Percentiles rank a stretch among this genome's conserved stretches.
Conservation (phyloP, 2,329 filamentous ascomycete genomes). For the Beauveria scarabaeidicola region DNA sequence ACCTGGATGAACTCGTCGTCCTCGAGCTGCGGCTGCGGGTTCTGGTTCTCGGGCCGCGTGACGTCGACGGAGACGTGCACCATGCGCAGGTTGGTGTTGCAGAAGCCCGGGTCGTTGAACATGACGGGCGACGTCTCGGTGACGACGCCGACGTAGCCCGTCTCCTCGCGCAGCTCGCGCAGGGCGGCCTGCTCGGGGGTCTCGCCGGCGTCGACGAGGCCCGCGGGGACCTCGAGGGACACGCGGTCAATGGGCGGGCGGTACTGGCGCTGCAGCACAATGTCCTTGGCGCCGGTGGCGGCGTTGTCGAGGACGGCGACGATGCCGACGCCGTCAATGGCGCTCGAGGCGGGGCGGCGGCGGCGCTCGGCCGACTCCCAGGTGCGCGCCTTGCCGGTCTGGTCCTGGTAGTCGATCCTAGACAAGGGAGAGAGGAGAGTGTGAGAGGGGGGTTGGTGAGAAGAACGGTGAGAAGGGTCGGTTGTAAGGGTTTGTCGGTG, state of each 20-base stretch:
- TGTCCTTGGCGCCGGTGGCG: constrained; percentile 34
- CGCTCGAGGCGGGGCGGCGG: constrained; percentile 51
- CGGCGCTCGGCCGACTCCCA: constrained; percentile 69
- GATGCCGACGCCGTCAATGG: constrained; percentile 67
- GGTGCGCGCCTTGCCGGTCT: constrained; percentile 46
- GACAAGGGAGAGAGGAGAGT: not conserved
- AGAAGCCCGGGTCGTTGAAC: constrained; percentile 59
- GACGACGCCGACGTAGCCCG: constrained; percentile 51
- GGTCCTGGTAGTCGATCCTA: constrained; percentile 57
- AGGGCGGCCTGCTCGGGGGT: constrained; percentile 53
- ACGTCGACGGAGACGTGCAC: constrained; percentile 69
- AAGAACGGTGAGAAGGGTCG: not conserved
- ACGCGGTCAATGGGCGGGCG: constrained; percentile 52
- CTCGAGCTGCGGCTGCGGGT: constrained; percentile 61
- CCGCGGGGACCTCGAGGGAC: constrained; percentile 57
- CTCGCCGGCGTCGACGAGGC: constrained; percentile 54
- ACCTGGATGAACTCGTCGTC: constrained; percentile 78
- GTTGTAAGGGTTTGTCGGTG: not conserved
- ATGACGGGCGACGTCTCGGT: constrained; percentile 55
- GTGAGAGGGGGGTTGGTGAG: not conserved
- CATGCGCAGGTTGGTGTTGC: constrained; percentile 59
- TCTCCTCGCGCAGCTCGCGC: constrained; percentile 58
- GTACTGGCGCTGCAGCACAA: constrained; percentile 60
- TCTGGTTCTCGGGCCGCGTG: constrained; percentile 57
- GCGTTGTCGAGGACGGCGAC: constrained; percentile 56